phyloP scores from a whole-genome alignment of 345 rosid species.

The Acer negundo region DNA sequence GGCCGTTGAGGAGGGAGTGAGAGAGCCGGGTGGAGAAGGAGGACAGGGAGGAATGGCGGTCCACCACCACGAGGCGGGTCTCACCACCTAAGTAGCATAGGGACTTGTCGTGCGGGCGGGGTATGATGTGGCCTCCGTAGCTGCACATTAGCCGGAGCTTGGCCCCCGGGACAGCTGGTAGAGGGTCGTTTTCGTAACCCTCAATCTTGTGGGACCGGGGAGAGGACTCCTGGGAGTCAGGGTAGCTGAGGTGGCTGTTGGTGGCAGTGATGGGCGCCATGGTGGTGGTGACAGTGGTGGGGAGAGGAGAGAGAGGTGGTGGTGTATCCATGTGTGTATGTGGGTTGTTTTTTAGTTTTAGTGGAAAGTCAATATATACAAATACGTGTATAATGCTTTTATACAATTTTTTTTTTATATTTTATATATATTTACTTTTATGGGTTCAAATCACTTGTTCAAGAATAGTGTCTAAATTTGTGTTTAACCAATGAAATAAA shows the following conservation, averaged over 20 bases:
- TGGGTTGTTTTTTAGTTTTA: no score
- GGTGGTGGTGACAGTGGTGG: slow-evolving; percentile 21
- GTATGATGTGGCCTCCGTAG: slow-evolving; percentile 85
- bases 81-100: slow-evolving; percentile 79
- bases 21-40: slow-evolving; percentile 61
- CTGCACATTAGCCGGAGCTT: slow-evolving; percentile 92
- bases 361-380: background rate
- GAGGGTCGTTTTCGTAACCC: slow-evolving; percentile 34
- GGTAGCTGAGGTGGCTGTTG: slow-evolving; percentile 30
- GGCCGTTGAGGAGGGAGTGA: slow-evolving; percentile 57
- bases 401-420: background rate
- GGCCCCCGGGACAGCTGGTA: slow-evolving; percentile 56
- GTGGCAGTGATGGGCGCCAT: slow-evolving; percentile 25
- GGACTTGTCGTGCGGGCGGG: slow-evolving; percentile 85
- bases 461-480: no score
- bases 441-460: no score
- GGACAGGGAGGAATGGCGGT: slow-evolving; percentile 62
- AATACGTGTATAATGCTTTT: slow-evolving; percentile 6
- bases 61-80: slow-evolving; percentile 61
- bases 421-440: no score
- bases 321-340: slow-evolving; percentile 40
- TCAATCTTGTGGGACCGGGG: slow-evolving; percentile 42
- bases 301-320: slow-evolving; percentile 35
- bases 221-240: slow-evolving; percentile 50
- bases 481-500: no score